Evolutionary conservation across 345 rosid genomes (phyloP), one percentile per base, ranked within the genome.

Genomic region (Ceriops tagal): DNA sequence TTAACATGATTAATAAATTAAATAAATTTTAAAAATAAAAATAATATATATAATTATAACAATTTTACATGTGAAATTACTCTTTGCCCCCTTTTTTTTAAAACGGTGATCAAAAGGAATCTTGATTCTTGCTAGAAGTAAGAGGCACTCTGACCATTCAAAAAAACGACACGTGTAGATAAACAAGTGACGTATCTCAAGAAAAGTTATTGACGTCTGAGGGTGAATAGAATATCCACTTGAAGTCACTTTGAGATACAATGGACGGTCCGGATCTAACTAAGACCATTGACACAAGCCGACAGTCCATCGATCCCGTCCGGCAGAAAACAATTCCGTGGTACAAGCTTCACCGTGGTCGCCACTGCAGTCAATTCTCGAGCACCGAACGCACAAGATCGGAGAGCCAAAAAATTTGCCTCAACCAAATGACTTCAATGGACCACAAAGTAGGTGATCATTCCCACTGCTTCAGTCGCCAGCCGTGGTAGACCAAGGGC

Each of bases 401-500:
- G 0, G 35, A 66, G 24, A 16, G 57, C 49, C 56, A 59, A 53
- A 18, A 5, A 3, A 18, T 43, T 13, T 11, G 15, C 49, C 15
- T 43, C 49, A 13, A 43, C 18, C 49, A 43, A 15, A 27, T 19
- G 53, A 26, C 22, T 28, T 15, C 26, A 46, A 7, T 49, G 8
- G 28, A 56, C 18, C 57, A n/a, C 22, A n/a, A 30, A 71, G 62
- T 63, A 28, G 56, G 63, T 71, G 74, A 71, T 39, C 68, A 39
- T 71, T 63, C 68, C 28, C 68, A 27, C 58, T 4, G 8, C 47
- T 5, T 56, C 30, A 3, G 21, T 39, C 20, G 59, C 30, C 59
- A 56, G 46, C 74, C 68, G 30, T 35, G 39, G 57, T 53, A 55
- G 74, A 71, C 74, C 74, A n/a, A 16, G 21, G 5, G 15, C 31